Percentiles rank a stretch among this genome's conserved stretches.
Conservation (phyloP, 495 filamentous ascomycete species). For the Neurospora discreta region DNA sequence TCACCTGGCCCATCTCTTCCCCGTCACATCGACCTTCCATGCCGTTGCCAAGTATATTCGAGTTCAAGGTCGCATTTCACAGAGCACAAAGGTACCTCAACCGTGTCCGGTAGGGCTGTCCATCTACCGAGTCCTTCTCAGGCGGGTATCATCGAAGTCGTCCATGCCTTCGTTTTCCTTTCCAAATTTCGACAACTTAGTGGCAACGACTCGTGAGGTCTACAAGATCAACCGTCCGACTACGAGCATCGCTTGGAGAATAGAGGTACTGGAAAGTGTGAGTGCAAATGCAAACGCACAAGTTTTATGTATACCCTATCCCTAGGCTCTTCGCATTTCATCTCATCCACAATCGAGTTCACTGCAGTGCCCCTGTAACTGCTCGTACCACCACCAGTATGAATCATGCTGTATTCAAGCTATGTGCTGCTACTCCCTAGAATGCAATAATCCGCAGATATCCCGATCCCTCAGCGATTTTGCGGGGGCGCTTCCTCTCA, state of each 20-base stretch:
- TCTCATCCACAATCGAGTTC: neutral
- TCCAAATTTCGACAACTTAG: neutral
- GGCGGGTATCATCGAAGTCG: neutral
- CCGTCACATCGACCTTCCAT: neutral
- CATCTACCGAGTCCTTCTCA: neutral
- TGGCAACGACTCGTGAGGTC: neutral
- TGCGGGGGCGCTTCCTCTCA: neutral
- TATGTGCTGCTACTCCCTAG: neutral
- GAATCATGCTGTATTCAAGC: neutral
- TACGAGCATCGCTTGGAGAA: neutral
- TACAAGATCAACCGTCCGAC: too few relatives aligned
- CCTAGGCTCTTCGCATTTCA: neutral
- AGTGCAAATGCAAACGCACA: neutral
- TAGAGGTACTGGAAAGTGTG: neutral
- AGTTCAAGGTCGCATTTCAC: neutral
- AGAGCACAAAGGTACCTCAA: neutral
- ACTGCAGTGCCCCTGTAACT: too few relatives aligned
- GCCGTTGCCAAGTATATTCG: neutral
- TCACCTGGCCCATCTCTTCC: neutral
- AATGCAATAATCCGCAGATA: neutral
- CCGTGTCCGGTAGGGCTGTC: neutral
- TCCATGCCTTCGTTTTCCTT: neutral
- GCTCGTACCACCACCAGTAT: neutral
- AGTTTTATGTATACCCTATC: neutral
- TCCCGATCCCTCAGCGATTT: neutral